Conservation (phyloP, 805 yeast species). For the Metschnikowia gruessii region DNA sequence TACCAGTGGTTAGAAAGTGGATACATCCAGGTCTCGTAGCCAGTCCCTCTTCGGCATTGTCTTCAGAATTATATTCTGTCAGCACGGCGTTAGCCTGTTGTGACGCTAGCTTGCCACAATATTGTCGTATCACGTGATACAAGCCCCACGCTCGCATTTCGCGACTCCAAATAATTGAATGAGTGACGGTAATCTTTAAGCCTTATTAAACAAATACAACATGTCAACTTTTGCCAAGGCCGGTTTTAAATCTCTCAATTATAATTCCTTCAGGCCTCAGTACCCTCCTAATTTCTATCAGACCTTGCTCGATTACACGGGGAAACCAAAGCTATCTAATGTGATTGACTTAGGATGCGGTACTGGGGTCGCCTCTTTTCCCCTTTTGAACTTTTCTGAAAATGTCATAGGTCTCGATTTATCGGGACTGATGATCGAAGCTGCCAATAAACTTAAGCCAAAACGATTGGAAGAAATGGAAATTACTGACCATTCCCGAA, state of each 20-base stretch:
- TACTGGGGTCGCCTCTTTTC: conserved; percentile 50
- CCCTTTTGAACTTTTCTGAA: conserved; percentile 38
- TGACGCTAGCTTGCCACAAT: no score
- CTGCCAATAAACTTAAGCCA: conserved; percentile 34
- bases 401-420: conserved; percentile 46
- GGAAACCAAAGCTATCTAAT: conserved; percentile 17
- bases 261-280: conserved; percentile 40
- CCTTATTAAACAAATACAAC: neutral
- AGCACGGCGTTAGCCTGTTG: no score
- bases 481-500: conserved; percentile 24
- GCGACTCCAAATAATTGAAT: no score
- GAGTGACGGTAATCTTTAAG: neutral
- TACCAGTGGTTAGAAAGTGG: no score
- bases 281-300: conserved; percentile 39
- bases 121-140: no score
- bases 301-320: conserved; percentile 26
- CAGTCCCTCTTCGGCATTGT: no score
- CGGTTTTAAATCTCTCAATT: conserved; percentile 16
- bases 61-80: no score
- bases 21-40: no score
- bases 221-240: conserved; percentile 18
- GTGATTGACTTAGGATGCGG: conserved; percentile 51
- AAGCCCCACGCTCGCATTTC: no score
- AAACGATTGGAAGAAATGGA: conserved; percentile 27
- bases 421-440: conserved; percentile 45